Conservation (phyloP, 2,329 filamentous ascomycete species). For the Grosmannia serpens region DNA sequence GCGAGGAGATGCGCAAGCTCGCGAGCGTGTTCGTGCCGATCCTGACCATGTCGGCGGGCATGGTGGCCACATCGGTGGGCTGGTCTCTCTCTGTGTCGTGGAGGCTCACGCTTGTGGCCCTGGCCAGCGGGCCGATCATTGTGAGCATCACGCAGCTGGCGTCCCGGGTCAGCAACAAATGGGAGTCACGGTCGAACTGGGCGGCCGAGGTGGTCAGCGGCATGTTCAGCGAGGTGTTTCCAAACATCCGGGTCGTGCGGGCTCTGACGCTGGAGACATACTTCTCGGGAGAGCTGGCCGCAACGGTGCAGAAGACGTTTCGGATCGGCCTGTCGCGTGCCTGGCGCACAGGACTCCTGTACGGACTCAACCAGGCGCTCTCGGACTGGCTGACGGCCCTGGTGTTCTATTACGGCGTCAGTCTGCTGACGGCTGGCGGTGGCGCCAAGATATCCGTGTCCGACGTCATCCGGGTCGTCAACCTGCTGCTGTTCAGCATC, state of each 20-base stretch:
- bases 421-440: slow-evolving; percentile 39
- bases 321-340: slow-evolving; percentile 55
- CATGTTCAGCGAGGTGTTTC: slow-evolving; percentile 63
- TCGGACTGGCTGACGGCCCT: slow-evolving; percentile 63
- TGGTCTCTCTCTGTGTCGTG: slow-evolving; percentile 70
- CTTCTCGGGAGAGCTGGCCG: slow-evolving; percentile 53
- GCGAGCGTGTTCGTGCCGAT: slow-evolving; percentile 67
- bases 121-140: slow-evolving; percentile 60
- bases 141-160: slow-evolving; percentile 55
- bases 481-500: slow-evolving; percentile 74
- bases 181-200: slow-evolving; percentile 59
- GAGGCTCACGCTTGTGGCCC: slow-evolving; percentile 67
- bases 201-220: slow-evolving; percentile 47
- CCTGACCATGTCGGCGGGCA: slow-evolving; percentile 52
- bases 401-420: slow-evolving; percentile 72
- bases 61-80: slow-evolving; percentile 55
- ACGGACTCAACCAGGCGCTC: slow-evolving; percentile 64
- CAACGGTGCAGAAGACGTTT: slow-evolving; percentile 40
- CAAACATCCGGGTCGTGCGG: slow-evolving; percentile 68
- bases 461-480: slow-evolving; percentile 63
- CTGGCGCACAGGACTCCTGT: slow-evolving; percentile 56
- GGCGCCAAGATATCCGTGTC: slow-evolving; percentile 18
- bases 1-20: slow-evolving; percentile 78
- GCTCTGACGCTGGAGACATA: slow-evolving; percentile 61
- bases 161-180: slow-evolving; percentile 51